A percentile compares a stretch with the other conserved stretches of the same genome.
These are phyloP conservation scores for Physcomitrium patens DNA, from an alignment of 225 moss, liverwort and hornwort species.

Conservation along the genomic window DNA sequence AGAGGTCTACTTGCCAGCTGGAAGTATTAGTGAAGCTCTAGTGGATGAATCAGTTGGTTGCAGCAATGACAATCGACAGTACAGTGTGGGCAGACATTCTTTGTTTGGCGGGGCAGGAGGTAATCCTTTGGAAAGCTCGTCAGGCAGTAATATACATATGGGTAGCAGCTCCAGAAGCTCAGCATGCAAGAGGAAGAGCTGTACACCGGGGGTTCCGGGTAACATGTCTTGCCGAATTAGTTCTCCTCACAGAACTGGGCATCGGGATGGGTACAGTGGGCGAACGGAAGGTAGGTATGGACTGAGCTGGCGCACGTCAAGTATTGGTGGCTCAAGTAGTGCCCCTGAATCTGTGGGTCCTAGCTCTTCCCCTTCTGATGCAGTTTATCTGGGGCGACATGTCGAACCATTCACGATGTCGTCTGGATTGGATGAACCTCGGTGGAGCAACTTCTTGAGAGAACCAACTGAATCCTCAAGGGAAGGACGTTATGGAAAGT, in stretches of 20 bases:
- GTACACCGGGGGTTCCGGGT: constrained; percentile 63
- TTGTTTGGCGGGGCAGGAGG: constrained; percentile 40
- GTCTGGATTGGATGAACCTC: constrained; percentile 56
- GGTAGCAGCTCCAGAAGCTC: constrained; percentile 75
- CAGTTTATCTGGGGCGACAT: constrained; percentile 55
- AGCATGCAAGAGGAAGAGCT: constrained; percentile 87
- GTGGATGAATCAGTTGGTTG: constrained; percentile 54
- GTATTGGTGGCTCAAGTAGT: constrained; percentile 59
- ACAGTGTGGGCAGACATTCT: constrained; percentile 52
- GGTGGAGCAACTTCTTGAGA: constrained; percentile 53
- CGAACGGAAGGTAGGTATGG: constrained; percentile 54
- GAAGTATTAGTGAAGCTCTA: constrained; percentile 39
- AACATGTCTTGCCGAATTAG: constrained; percentile 60
- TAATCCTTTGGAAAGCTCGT: constrained; percentile 38
- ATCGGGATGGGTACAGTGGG: constrained; percentile 57
- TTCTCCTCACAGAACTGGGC: constrained; percentile 62
- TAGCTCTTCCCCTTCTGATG: constrained; percentile 50
- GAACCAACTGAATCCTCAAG: constrained; percentile 41
- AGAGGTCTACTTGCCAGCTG: constrained; percentile 42
- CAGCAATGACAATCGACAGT: constrained; percentile 47
- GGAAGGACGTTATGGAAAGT: constrained; percentile 61
- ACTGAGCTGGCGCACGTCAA: constrained; percentile 55
- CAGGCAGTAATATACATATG: constrained; percentile 50
- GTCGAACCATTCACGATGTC: constrained; percentile 48
- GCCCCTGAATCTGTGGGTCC: constrained; percentile 56